Base-by-base conservation (phyloP, 2,329 filamentous ascomycete genomes). In the Daldinia sp. region DNA sequence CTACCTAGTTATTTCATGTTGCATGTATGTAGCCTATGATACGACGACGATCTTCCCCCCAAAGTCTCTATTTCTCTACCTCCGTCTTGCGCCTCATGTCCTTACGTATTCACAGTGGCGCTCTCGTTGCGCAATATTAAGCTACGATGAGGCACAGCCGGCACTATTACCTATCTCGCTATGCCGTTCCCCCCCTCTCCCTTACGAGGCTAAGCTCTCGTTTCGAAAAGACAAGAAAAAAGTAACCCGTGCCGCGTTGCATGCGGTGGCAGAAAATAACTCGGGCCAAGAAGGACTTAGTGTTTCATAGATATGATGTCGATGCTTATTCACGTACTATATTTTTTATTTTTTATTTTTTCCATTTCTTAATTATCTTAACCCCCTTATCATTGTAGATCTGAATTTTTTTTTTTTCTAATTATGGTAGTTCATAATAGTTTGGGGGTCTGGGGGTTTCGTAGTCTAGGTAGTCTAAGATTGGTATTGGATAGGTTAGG, bases 261-360 rank as follows among this genome's bases (percentile, higher is more conserved):
- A 48, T 12, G 23, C 23, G 6, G 26, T 9, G n/a, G 46, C 13
- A 50, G 26, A 50, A 44, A 50, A 50, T 50, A 50, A n/a, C 26
- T n/a, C 15, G 15, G 15, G 46, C 46, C 26, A 50, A 50, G 46
- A 50, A 6, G 13, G 13, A 12, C 15, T 23, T 50, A 50, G 46
- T 30, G 46, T 50, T 50, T 50, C 46, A 50, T 7, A 23, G 23
- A 50, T 50, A 30, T 23, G 26, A 50, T 12, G 46, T n/a, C 18
- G 20, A n/a, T 7, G 20, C 20, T 48, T 48, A 48, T 48, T 48
- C 44, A 20, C 20, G 20, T 46, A 44, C 37, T 12, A 4, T 39
- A 1, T 6, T n/a, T 39, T 39, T 39, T 39, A 2, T 39, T 1
- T 13, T 39, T 39, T 39, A n/a, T 39, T 12, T 13, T 12, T 39